Evolutionary conservation across 345 rosid genomes (phyloP).

Genomic region (Populus simonii): DNA sequence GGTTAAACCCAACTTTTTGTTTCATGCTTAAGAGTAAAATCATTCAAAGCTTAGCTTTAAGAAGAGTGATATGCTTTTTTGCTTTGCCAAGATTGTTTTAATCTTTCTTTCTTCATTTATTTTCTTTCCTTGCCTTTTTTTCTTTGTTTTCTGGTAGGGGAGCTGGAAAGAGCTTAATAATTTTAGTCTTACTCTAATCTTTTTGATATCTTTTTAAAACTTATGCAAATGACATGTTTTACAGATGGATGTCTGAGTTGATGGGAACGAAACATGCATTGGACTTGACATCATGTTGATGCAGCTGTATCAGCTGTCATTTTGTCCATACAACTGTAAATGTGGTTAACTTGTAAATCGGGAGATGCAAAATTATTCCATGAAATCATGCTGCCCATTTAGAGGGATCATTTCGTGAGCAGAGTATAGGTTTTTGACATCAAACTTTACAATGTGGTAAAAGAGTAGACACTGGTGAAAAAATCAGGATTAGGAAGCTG

Average conservation of each 20-base stretch:
- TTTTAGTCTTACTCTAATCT: background rate
- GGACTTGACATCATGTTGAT: background rate
- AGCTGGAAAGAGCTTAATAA: background rate
- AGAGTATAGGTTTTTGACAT: constrained; percentile 14
- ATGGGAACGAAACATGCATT: constrained; percentile 6
- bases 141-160: background rate
- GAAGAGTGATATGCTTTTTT: background rate
- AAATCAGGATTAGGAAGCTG: constrained; percentile 10
- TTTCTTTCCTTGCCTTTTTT: background rate
- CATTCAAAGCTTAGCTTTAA: background rate
- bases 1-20: background rate
- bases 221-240: constrained; percentile 33
- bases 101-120: too few relatives aligned
- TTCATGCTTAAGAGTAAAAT: background rate
- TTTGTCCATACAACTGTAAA: constrained; percentile 30
- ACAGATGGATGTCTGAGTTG: constrained; percentile 6
- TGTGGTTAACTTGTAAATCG: constrained; percentile 37
- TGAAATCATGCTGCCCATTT: constrained; percentile 2
- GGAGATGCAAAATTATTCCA: constrained; percentile 16
- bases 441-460: constrained; percentile 8
- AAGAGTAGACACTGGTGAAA: constrained; percentile 3
- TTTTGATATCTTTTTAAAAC: constrained; percentile 1
- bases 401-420: constrained; percentile 11
- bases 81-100: background rate
- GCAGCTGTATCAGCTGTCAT: constrained; percentile 17